A percentile compares a stretch with the other conserved stretches of the same genome.
Evolutionary conservation across 225 moss, liverwort and hornwort species (phyloP).

Genomic region (Physcomitrium patens): DNA sequence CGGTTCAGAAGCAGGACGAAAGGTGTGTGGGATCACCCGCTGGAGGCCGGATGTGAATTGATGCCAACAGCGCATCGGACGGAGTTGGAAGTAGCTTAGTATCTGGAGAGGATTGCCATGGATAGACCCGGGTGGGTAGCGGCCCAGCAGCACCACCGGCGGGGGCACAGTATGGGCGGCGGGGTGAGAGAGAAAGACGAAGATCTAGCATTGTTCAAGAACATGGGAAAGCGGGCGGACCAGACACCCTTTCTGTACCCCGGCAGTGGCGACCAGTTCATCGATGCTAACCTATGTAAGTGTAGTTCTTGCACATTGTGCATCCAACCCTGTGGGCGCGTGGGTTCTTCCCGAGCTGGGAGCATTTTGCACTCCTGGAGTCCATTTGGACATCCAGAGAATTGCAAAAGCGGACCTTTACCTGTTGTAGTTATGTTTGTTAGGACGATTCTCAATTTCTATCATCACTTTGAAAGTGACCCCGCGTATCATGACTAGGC

Average conservation of each 20-base stretch:
- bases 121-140: conserved; percentile 40
- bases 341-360: not conserved
- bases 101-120: conserved; percentile 19
- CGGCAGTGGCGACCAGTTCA: conserved; percentile 33
- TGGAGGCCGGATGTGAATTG: not conserved
- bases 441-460: too few species aligned
- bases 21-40: not conserved
- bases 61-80: not conserved
- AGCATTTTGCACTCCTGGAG: too few species aligned
- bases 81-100: not conserved
- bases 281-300: conserved; percentile 46
- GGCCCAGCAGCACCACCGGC: conserved; percentile 45
- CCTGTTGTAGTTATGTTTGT: too few species aligned
- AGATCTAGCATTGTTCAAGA: conserved; percentile 62
- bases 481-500: too few species aligned
- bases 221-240: conserved; percentile 53
- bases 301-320: not conserved
- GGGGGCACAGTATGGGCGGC: conserved; percentile 56
- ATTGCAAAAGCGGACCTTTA: too few species aligned
- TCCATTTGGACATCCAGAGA: too few species aligned
- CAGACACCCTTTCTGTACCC: conserved; percentile 40
- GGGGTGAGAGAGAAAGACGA: conserved; percentile 51
- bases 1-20: conserved; percentile 1
- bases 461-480: too few species aligned
- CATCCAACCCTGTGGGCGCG: too few species aligned